Evolutionary conservation across 2,329 filamentous ascomycete genomes (phyloP).

Genomic region (Colletotrichum sp.): DNA sequence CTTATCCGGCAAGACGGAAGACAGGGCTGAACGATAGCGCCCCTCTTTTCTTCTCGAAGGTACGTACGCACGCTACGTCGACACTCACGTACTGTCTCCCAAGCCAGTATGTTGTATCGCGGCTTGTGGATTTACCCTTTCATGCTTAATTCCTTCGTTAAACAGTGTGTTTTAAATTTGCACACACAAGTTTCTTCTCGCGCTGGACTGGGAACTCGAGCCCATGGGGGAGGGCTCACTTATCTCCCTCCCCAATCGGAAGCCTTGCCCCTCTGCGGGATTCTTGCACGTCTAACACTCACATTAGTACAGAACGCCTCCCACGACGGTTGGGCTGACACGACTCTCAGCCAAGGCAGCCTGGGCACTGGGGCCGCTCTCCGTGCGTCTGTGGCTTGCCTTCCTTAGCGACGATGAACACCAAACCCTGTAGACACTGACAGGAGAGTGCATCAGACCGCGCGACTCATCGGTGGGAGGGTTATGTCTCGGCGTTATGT

Average conservation of each 20-base stretch:
- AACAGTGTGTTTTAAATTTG: background rate
- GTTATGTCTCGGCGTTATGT: background rate
- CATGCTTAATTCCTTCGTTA: background rate
- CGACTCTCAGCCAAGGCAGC: conserved; percentile 8
- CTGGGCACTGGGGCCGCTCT: background rate
- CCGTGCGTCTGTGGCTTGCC: background rate
- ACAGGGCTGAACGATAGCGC: background rate
- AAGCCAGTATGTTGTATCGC: background rate
- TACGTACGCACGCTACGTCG: background rate
- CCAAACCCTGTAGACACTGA: background rate
- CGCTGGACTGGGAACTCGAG: background rate
- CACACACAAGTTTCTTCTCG: fast-evolving
- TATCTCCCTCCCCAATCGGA: background rate
- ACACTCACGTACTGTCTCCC: background rate
- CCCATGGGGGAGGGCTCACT: background rate
- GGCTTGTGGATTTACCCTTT: background rate
- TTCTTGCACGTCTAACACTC: background rate
- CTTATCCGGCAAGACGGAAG: background rate
- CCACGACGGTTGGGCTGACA: conserved; percentile 8
- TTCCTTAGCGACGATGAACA: background rate
- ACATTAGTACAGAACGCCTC: background rate
- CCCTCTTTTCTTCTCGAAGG: background rate
- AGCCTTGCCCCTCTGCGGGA: background rate
- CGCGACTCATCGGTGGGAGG: background rate
- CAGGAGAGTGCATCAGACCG: background rate